These are phyloP conservation scores for Allantophomopsis cytisporea DNA, from an alignment of 2,329 filamentous ascomycete genomes.

Conservation along the genomic window DNA sequence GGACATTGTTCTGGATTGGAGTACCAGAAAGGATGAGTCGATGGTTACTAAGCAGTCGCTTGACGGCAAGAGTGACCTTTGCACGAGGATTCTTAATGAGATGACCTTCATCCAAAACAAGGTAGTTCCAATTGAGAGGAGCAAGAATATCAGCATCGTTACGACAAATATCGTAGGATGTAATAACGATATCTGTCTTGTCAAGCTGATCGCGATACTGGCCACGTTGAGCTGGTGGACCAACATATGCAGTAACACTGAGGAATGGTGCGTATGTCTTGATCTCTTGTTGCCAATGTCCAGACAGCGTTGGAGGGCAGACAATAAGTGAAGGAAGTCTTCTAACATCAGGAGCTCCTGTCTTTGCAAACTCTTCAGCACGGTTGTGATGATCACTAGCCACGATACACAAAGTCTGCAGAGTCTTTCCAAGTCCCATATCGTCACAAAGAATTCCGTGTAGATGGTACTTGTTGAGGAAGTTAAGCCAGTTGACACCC, in stretches of 20 bases:
- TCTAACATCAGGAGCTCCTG: slow-evolving; percentile 62
- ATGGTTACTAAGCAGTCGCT: slow-evolving; percentile 81
- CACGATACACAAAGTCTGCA: slow-evolving; percentile 96
- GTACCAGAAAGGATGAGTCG: slow-evolving; percentile 92
- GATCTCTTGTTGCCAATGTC: slow-evolving; percentile 98
- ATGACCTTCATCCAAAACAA: slow-evolving; percentile 93
- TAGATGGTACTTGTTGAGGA: slow-evolving; percentile 94
- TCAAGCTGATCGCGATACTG: slow-evolving; percentile 56
- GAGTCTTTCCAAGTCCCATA: slow-evolving; percentile 95
- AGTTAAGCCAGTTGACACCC: slow-evolving; percentile 96
- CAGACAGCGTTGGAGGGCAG: slow-evolving; percentile 88
- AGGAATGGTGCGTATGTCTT: slow-evolving; percentile 93
- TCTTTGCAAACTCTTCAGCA: slow-evolving; percentile 79
- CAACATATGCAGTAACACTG: slow-evolving; percentile 79
- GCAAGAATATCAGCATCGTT: slow-evolving; percentile 83
- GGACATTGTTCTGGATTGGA: slow-evolving; percentile 93
- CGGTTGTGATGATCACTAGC: slow-evolving; percentile 93
- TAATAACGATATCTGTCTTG: slow-evolving; percentile 84
- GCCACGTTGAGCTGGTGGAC: slow-evolving; percentile 68
- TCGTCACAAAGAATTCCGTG: slow-evolving; percentile 98
- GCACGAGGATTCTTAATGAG: slow-evolving; percentile 98
- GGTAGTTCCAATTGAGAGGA: slow-evolving; percentile 89
- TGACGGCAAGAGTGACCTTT: slow-evolving; percentile 89
- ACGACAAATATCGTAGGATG: slow-evolving; percentile 94
- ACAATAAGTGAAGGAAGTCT: slow-evolving; percentile 85